Base-by-base conservation (phyloP, 1,139 yeast species). In the Saccharomyces hybrid region DNA sequence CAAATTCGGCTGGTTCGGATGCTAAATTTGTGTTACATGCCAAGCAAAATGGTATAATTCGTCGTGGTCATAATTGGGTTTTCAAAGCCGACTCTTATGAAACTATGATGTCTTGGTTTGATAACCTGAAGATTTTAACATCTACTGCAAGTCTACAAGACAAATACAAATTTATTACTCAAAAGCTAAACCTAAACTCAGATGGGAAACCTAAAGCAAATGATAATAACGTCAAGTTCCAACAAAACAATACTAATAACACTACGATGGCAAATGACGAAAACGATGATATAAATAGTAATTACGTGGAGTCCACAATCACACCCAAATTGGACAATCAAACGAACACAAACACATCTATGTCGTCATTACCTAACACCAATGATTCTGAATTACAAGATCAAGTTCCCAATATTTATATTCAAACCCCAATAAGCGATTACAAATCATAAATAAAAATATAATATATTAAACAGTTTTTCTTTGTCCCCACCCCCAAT, bases 21-120 rank as follows among this genome's bases (percentile, higher is more conserved):
- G 87, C 84, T 73, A 90, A 89, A 71, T 93, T 93, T 72, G 87
- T 89, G 19, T 76, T 93, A 57, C 80, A 80, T 58, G 86, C 95
- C 26, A 87, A 84, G 62, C 83, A 86, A 62, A 80, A 81, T 59
- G 89, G 91, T 11, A 67, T 79, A 49, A 69, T 82, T 48, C 85
- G 85, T 61, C 79, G 88, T 64, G 86, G 88, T 53, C 97, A 90
- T 72, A 89, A 88, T 64, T 90, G 95, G 89, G 95, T 89, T 16
- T 93, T 93, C 74, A 78, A 96, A 63, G 85, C 95, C 25, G 91
- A 86, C 65, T 80, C 85, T 48, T 85, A 86, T 65, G 84, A 83
- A 51, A 75, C 79, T 50, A 86, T 89, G 89, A 81, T 84, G 66
- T 80, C 78, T 31, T 93, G 99, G 99, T 88, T 81, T 70, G 79